These are phyloP conservation scores for Fraxinus sp. DNA, from an alignment of 305 asterid genomes.

Conservation along the genomic window DNA sequence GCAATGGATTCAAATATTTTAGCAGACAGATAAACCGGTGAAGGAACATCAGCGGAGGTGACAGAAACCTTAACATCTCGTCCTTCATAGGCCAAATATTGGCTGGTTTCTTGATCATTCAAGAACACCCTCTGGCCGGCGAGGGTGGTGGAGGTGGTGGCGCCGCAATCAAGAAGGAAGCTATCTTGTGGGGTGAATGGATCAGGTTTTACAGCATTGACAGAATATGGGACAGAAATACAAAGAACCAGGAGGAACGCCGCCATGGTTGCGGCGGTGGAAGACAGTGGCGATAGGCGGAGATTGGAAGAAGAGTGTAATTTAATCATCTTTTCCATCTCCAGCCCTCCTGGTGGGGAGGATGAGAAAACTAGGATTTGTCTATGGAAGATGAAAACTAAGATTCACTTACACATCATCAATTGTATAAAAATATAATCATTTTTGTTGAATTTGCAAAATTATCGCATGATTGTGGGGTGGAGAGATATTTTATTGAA, in stretches of 20 bases:
- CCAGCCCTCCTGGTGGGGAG: constrained; percentile 53
- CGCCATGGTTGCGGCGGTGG: constrained; percentile 27
- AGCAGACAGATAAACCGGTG: constrained; percentile 56
- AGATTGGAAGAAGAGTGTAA: constrained; percentile 26
- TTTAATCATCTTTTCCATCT: constrained; percentile 53
- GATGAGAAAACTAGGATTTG: constrained; percentile 21
- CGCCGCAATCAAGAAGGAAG: constrained; percentile 60
- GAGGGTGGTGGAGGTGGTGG: constrained; percentile 34
- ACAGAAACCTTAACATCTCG: constrained; percentile 37
- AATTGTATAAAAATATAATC: constrained; percentile 13
- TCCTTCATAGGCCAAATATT: constrained; percentile 45
- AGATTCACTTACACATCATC: background rate
- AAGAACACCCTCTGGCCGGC: constrained; percentile 42
- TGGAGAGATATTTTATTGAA: constrained; percentile 13
- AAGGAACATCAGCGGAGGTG: constrained; percentile 39
- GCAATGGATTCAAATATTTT: constrained; percentile 56
- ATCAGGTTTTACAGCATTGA: constrained; percentile 35
- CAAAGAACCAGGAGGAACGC: constrained; percentile 49
- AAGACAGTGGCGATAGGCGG: constrained; percentile 24
- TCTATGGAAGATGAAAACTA: constrained; percentile 25
- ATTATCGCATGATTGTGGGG: constrained; percentile 27
- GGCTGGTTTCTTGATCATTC: constrained; percentile 41
- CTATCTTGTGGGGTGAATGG: constrained; percentile 59
- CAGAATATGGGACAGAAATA: background rate
- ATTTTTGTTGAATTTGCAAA: background rate